A percentile compares a stretch with the other conserved stretches of the same genome.
These are phyloP conservation scores for Daldinia loculata DNA, from an alignment of 495 filamentous ascomycete species.

Conservation along the genomic window DNA sequence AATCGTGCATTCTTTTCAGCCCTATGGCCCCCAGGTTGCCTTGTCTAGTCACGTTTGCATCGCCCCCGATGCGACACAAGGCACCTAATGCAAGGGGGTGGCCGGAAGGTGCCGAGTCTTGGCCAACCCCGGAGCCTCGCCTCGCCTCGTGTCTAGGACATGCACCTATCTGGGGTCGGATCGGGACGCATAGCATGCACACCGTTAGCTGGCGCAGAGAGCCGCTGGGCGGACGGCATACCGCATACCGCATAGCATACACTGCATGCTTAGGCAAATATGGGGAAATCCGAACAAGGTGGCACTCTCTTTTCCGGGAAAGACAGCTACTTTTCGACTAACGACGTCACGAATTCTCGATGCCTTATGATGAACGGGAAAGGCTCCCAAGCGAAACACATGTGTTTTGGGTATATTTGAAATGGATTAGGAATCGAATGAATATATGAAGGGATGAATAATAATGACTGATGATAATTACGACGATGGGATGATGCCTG, in stretches of 20 bases:
- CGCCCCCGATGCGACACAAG: slow-evolving; percentile 29
- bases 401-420: slow-evolving; percentile 1
- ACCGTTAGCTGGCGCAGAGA: slow-evolving; percentile 5
- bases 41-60: slow-evolving; percentile 18
- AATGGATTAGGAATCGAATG: background rate
- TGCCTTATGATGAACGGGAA: background rate
- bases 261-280: background rate
- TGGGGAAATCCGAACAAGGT: background rate
- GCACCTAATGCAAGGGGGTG: slow-evolving; percentile 15
- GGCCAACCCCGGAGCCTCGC: slow-evolving; percentile 27
- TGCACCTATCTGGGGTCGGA: slow-evolving; percentile 13
- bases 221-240: slow-evolving; percentile 22
- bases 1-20: slow-evolving; percentile 24
- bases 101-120: background rate
- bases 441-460: slow-evolving; percentile 21
- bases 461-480: slow-evolving; percentile 21
- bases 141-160: slow-evolving; percentile 15
- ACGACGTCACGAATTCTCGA: slow-evolving; percentile 14
- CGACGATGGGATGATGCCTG: slow-evolving; percentile 15
- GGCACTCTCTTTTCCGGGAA: slow-evolving; percentile 2
- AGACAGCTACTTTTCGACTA: slow-evolving; percentile 4
- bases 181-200: background rate
- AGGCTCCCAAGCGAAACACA: background rate
- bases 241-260: slow-evolving; percentile 6
- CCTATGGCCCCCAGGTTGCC: slow-evolving; percentile 26